Percentiles rank a stretch among this genome's conserved stretches.
Conservation (phyloP, 257 asterid genomes). For the Handroanthus guayacan region DNA sequence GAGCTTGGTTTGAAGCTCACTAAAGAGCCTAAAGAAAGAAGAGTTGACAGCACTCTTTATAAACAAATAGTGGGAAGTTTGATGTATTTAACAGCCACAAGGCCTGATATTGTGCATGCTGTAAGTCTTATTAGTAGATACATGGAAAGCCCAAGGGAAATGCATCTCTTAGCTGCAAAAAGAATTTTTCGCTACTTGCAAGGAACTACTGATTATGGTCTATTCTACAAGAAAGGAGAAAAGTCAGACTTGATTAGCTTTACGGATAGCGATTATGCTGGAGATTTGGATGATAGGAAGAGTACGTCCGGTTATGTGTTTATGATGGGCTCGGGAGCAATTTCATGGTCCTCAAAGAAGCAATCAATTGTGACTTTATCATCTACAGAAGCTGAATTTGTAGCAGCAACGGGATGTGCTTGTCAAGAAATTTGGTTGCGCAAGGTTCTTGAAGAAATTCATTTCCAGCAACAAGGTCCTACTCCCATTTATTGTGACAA, state of each 20-base stretch:
- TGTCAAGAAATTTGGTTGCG: constrained; percentile 6
- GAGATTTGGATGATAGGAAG: constrained; percentile 18
- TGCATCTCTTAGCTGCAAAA: constrained; percentile 1
- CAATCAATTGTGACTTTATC: not conserved
- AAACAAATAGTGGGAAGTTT: constrained; percentile 24
- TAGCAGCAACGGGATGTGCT: constrained; percentile 5
- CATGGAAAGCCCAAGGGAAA: not conserved
- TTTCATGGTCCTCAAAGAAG: constrained; percentile 13
- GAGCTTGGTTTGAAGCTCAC: not conserved
- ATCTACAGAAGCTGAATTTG: constrained; percentile 2
- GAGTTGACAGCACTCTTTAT: not conserved
- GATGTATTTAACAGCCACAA: constrained; percentile 23
- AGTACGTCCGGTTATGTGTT: not conserved
- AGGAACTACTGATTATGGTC: not conserved
- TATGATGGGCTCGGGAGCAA: not conserved
- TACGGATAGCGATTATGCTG: constrained; percentile 19
- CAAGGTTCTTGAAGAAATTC: not conserved
- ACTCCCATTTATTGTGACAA: too few species aligned
- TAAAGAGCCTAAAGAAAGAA: not conserved
- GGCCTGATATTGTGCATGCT: constrained; percentile 19
- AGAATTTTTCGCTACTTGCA: not conserved
- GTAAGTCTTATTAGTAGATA: constrained; percentile 14
- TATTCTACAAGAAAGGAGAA: not conserved
- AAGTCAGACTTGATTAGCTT: not conserved
- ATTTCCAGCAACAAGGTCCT: too few species aligned